Evolutionary conservation across 139 green algal species (phyloP).

Genomic region (Haematococcus sp.): DNA sequence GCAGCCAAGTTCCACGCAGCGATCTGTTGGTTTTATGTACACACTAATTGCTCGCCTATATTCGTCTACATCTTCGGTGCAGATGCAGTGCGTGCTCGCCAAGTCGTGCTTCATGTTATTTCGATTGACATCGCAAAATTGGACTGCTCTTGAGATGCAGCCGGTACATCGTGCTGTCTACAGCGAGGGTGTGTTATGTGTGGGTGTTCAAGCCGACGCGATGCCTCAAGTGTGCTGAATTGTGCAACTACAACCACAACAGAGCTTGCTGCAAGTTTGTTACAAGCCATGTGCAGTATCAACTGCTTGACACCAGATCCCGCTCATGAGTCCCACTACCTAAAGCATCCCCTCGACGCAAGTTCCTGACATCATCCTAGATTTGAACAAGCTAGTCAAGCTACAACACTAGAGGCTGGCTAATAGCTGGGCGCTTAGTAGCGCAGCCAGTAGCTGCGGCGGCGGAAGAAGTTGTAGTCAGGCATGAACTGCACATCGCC

Average conservation of each 20-base stretch:
- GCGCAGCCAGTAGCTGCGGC: conserved; percentile 91
- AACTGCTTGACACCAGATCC: too few relatives aligned
- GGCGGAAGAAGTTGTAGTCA: conserved; percentile 96
- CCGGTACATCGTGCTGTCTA: too few relatives aligned
- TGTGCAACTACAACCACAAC: too few relatives aligned
- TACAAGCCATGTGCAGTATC: too few relatives aligned
- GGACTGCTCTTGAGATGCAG: too few relatives aligned
- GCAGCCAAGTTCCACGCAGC: conserved; percentile 5
- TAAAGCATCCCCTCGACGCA: too few relatives aligned
- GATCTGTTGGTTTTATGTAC: background rate
- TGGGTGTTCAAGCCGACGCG: too few relatives aligned
- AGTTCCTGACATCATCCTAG: conserved; percentile 14
- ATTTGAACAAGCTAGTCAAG: background rate
- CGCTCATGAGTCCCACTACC: background rate
- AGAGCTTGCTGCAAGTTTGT: too few relatives aligned
- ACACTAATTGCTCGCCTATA: background rate
- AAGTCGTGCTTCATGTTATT: background rate
- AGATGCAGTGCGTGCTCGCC: background rate
- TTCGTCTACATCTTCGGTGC: background rate
- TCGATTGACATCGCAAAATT: background rate
- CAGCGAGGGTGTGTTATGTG: too few relatives aligned
- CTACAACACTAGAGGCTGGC: background rate
- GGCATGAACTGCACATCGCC: conserved; percentile 88
- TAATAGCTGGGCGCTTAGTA: conserved; percentile 60
- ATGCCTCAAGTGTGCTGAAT: too few relatives aligned